These are phyloP conservation scores for Hypomyces rosellus DNA, from an alignment of 2,329 filamentous ascomycete species.

Conservation along the genomic window DNA sequence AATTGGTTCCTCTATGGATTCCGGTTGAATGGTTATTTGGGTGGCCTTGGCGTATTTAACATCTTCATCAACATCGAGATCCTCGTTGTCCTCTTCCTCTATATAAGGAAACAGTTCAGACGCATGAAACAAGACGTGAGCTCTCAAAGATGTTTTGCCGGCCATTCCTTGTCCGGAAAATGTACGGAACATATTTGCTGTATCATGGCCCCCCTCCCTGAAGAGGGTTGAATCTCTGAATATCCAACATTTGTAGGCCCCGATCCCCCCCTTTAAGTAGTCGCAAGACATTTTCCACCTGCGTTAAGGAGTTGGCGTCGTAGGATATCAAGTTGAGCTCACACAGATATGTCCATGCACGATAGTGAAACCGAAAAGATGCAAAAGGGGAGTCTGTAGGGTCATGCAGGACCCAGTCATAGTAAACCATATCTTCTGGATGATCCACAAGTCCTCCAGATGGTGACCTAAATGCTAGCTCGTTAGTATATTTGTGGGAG, in stretches of 20 bases:
- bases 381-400: constrained; percentile 46
- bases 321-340: constrained; percentile 42
- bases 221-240: no score
- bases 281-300: neutral
- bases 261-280: neutral
- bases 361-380: constrained; percentile 51
- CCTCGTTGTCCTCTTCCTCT: no score
- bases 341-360: constrained; percentile 43
- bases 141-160: no score
- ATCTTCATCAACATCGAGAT: no score
- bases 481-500: neutral
- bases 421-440: constrained; percentile 45
- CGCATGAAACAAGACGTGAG: no score
- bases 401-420: constrained; percentile 47
- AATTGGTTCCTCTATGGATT: constrained; percentile 70
- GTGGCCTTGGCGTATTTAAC: no score
- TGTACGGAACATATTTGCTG: no score
- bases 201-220: no score
- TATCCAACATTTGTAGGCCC: no score
- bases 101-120: no score
- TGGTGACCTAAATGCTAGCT: constrained; percentile 35
- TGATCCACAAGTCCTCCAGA: constrained; percentile 47
- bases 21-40: neutral
- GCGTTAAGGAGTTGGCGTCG: constrained; percentile 3
- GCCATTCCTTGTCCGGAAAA: no score